Percentiles rank a stretch among this genome's conserved stretches.
phyloP scores from a whole-genome alignment of 1,284 basidiomycete genomes.

The Rhodotorula sp. region DNA sequence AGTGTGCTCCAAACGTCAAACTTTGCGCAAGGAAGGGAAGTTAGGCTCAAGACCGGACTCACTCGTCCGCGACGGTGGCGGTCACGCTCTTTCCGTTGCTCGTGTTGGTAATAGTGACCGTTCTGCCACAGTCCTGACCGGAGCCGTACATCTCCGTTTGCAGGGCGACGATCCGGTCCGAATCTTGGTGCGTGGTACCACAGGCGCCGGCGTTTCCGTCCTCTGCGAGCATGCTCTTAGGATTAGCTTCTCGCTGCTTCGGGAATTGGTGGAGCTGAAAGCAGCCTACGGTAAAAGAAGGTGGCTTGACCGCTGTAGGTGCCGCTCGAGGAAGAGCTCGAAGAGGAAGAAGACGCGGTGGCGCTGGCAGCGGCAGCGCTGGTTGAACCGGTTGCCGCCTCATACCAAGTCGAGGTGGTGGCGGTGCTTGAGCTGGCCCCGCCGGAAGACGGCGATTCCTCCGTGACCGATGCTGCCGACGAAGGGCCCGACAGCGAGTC shows the following conservation, averaged over 20 bases:
- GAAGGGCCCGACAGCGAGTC: not conserved
- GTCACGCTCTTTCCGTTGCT: conserved; percentile 6
- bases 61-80: conserved; percentile 9
- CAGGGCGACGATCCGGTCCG: conserved; percentile 68
- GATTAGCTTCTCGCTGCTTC: not conserved
- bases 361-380: too few relatives aligned
- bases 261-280: not conserved
- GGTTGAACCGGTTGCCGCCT: too few relatives aligned
- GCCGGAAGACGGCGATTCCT: not conserved
- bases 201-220: conserved; percentile 56
- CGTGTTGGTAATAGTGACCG: conserved; percentile 64
- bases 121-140: conserved; percentile 64
- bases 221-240: not conserved
- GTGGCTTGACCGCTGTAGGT: conserved; percentile 56
- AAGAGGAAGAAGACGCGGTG: conserved; percentile 15
- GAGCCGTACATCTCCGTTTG: conserved; percentile 48
- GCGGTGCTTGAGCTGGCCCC: not conserved
- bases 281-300: conserved; percentile 56
- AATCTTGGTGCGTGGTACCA: conserved; percentile 65
- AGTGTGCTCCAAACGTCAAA: not conserved
- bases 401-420: conserved; percentile 19
- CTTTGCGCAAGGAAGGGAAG: not conserved
- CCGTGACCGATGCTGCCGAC: not conserved
- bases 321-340: not conserved
- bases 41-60: not conserved